Conservation (phyloP, 2,329 filamentous ascomycete genomes). For the Diaporthe eres region DNA sequence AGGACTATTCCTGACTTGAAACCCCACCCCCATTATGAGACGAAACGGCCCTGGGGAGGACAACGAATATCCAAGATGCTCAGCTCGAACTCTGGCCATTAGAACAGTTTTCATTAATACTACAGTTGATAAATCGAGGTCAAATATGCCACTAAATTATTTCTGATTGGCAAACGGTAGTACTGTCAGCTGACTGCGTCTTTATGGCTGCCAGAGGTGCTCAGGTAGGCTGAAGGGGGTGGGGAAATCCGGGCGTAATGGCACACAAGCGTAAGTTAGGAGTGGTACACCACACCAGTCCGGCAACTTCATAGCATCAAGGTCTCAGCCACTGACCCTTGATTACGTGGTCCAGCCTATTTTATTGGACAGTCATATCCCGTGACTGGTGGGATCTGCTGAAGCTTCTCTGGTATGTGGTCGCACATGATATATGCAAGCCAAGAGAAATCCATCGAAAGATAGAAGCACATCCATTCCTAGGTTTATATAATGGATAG, state of each 20-base stretch:
- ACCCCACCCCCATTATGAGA: neutral
- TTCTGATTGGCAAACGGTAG: neutral
- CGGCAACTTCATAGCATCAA: neutral
- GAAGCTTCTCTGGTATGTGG: neutral
- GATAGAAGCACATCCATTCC: too few relatives aligned
- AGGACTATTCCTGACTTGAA: neutral
- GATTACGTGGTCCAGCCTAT: neutral
- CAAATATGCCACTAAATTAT: neutral
- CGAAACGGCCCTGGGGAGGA: neutral
- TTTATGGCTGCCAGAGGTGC: neutral
- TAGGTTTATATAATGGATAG: neutral
- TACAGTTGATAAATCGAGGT: too few relatives aligned
- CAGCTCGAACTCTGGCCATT: neutral
- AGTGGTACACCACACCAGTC: too few relatives aligned
- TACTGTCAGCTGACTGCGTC: neutral
- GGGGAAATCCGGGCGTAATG: neutral
- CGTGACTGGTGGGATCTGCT: neutral
- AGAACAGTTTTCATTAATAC: neutral
- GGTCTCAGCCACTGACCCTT: neutral
- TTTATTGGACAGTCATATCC: neutral
- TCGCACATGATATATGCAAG: neutral
- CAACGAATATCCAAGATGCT: neutral
- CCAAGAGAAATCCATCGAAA: neutral
- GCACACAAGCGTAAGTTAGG: too few relatives aligned
- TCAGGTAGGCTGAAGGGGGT: neutral